Evolutionary conservation across 2,329 filamentous ascomycete genomes (phyloP), one percentile per base, ranked within the genome.

Genomic region (Colletotrichum chlorophyti): DNA sequence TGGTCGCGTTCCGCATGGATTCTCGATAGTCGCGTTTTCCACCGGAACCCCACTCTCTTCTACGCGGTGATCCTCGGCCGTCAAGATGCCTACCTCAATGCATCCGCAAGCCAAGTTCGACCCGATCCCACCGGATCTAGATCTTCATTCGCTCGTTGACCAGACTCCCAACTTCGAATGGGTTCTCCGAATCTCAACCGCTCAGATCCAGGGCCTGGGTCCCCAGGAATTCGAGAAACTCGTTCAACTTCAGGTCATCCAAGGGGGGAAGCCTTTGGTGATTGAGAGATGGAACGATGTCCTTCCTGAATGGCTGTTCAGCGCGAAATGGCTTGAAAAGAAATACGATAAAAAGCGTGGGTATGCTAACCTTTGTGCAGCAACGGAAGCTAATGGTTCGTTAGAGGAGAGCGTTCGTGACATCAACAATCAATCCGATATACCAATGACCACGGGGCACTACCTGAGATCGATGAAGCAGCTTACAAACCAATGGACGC

Each of bases 61-160:
- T 32, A 26, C n/a, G 32, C 11, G 21, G 24, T 50, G 21, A 34
- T 15, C 8, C 10, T 23, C 11, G n/a, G 55, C 47, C 51, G 54
- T 60, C 67, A 82, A 68, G 24, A 97, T 97, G 93, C 90, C 91
- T 52, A 77, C 81, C 14, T 82, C 89, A 12, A 79, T 89, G 58
- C 87, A 93, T 66, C 91, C 91, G 1, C 89, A 92, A 69, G 92
- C 93, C 14, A 91, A 93, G 48, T 98, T 98, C 73, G 92, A 96
- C 72, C 93, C 94, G 1, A 91, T 98, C 42, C 85, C 93, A 0
- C 93, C 93, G 0, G 86, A 94, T 68, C 85, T 98, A 55, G 89
- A 98, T 69, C 79, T 98, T 14, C 78, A 85, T 34, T 76, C 78
- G 1, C 80, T 98, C 2, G 91, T 98, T 14, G 88, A 95, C 55